Base-by-base conservation (phyloP, 2,329 filamentous ascomycete genomes). In the Sporothrix curviconia region DNA sequence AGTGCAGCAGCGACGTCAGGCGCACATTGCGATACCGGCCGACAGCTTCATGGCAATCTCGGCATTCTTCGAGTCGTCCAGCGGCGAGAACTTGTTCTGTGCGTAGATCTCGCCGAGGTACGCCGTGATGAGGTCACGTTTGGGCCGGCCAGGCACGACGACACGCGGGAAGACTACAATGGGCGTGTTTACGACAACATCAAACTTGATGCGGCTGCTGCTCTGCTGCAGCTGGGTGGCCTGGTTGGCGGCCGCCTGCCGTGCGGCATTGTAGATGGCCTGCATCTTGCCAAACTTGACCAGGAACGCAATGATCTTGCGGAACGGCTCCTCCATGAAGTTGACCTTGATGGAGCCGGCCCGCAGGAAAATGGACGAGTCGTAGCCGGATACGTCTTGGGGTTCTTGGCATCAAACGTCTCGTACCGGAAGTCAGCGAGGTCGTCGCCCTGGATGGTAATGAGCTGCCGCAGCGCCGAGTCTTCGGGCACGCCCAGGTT, bases 251-350 rank as follows among this genome's bases (percentile, higher is more conserved):
- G 95, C 94, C 39, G 92, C 95, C 71, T 96, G 90, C 34, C 95
- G 84, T 12, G 95, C 94, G 42, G 94, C 92, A 68, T 99, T 99
- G 77, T 96, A 99, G 55, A 99, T 88, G 22, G 94, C 92, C 72
- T 99, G 94, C 94, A 99, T 99, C 73, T 95, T 96, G 60, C 95
- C 94, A 70, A 99, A 99, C 67, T 99, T 99, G 70, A 99, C 91
- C 43, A 95, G 78, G 71, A 99, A 99, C 64, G 95, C 90, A 71
- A 99, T 90, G 62, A 99, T 97, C 73, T 97, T 97, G 54, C 94
- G 85, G 77, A 97, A 96, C 0, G 94, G 94, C 70, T 99, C 95
- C 61, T 96, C 92, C 4, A 97, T 75, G 69, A 99, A 99, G 69
- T 96, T 97, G 68, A 99, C 79, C 73, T 95, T 97, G 70, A 99